Conservation (phyloP, 768 basidiomycete species). For the Tephrocybe rancida region DNA sequence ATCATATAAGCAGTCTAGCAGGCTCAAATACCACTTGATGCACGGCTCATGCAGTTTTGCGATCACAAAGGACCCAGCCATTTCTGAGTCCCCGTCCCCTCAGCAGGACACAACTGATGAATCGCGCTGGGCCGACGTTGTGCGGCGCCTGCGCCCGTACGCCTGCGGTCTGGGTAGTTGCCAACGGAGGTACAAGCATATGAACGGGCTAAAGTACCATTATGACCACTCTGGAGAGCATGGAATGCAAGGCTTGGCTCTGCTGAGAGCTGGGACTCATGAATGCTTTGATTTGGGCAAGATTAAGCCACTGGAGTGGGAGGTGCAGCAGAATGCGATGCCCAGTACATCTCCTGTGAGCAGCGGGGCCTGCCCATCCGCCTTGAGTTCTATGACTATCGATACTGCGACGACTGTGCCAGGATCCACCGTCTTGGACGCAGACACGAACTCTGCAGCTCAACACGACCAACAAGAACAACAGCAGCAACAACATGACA, state of each 20-base stretch:
- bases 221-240: slow-evolving; percentile 97
- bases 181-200: slow-evolving; percentile 92
- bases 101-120: too few relatives aligned
- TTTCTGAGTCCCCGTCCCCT: slow-evolving; percentile 12
- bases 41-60: slow-evolving; percentile 94
- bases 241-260: slow-evolving; percentile 82
- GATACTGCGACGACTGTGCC: too few relatives aligned
- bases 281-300: slow-evolving; percentile 31
- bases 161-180: slow-evolving; percentile 92
- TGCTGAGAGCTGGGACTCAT: slow-evolving; percentile 77
- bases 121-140: slow-evolving; percentile 43
- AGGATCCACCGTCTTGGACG: too few relatives aligned
- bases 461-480: too few relatives aligned
- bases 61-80: slow-evolving; percentile 69
- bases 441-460: too few relatives aligned
- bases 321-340: too few relatives aligned
- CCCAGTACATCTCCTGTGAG: too few relatives aligned
- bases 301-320: too few relatives aligned
- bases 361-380: too few relatives aligned
- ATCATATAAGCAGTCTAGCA: slow-evolving; percentile 94
- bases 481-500: too few relatives aligned
- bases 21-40: slow-evolving; percentile 92
- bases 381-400: too few relatives aligned
- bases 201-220: slow-evolving; percentile 96
- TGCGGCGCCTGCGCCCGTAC: slow-evolving; percentile 80